These are phyloP conservation scores for Rhodosporidiobolus sp. DNA, from an alignment of 768 basidiomycete genomes.

Conservation along the genomic window DNA sequence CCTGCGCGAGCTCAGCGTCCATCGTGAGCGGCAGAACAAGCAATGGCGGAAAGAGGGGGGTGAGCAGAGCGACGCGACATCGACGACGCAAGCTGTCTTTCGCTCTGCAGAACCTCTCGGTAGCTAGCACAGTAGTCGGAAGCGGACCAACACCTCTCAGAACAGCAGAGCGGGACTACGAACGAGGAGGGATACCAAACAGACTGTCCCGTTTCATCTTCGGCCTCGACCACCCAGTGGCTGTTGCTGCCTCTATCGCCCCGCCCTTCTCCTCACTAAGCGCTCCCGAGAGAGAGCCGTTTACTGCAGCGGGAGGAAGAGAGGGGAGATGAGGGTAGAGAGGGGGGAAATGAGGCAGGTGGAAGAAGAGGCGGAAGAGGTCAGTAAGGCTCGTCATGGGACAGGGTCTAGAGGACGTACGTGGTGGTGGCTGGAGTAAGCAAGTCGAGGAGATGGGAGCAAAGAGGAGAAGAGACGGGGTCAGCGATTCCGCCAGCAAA, in stretches of 20 bases:
- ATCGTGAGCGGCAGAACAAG: conserved; percentile 2
- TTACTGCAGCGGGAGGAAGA: conserved; percentile 2
- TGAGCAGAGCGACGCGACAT: background rate
- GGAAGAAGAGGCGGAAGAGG: background rate
- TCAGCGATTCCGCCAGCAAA: background rate
- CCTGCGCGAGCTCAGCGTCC: conserved; percentile 22
- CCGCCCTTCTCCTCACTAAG: too few relatives aligned
- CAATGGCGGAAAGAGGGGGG: too few relatives aligned
- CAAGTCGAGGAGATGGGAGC: background rate
- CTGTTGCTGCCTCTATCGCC: too few relatives aligned
- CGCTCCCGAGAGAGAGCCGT: background rate
- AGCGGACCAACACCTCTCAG: too few relatives aligned
- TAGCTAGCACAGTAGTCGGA: too few relatives aligned
- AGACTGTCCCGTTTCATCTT: too few relatives aligned
- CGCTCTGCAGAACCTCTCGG: too few relatives aligned
- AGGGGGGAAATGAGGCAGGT: background rate
- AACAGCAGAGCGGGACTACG: too few relatives aligned
- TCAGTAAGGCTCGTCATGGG: background rate
- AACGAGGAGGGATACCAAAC: too few relatives aligned
- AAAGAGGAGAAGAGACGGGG: too few relatives aligned
- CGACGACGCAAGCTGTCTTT: too few relatives aligned
- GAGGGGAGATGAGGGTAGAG: background rate
- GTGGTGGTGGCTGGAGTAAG: conserved; percentile 29
- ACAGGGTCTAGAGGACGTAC: background rate
- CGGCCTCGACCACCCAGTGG: background rate